Conservation (phyloP, 176 grass and related monocot species). For the Carex myosuroides region DNA sequence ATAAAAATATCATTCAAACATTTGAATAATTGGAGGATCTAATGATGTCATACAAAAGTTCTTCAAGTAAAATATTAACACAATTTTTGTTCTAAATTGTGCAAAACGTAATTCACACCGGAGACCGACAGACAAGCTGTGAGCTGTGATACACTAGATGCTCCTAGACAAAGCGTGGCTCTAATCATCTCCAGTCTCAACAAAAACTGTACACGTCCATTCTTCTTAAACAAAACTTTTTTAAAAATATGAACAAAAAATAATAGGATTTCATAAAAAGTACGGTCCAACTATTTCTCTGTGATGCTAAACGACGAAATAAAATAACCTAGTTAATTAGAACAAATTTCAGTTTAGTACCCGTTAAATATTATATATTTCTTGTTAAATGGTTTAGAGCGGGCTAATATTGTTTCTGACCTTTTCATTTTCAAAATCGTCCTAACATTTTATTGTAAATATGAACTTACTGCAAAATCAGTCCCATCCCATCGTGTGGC, state of each 20-base stretch:
- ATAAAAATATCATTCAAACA: too few relatives aligned
- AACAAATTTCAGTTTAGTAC: neutral
- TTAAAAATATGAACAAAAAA: too few relatives aligned
- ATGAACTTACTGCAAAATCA: too few relatives aligned
- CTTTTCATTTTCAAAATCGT: neutral
- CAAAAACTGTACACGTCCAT: neutral
- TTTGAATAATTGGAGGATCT: too few relatives aligned
- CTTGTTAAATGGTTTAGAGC: neutral
- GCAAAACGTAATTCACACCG: neutral
- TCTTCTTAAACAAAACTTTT: neutral
- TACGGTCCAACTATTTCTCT: neutral
- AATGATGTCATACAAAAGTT: neutral
- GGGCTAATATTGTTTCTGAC: neutral
- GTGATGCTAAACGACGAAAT: neutral
- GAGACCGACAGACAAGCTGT: neutral
- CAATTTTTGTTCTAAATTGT: neutral
- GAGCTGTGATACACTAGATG: neutral
- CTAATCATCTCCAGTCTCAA: neutral
- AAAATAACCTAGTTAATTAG: neutral
- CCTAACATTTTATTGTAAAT: neutral
- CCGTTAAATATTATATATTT: neutral
- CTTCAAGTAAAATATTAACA: neutral
- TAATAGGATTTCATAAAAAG: neutral
- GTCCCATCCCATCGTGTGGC: neutral
- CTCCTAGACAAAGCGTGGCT: neutral